Conservation (phyloP, 768 basidiomycete genomes). For the Lactifluus piperatus region DNA sequence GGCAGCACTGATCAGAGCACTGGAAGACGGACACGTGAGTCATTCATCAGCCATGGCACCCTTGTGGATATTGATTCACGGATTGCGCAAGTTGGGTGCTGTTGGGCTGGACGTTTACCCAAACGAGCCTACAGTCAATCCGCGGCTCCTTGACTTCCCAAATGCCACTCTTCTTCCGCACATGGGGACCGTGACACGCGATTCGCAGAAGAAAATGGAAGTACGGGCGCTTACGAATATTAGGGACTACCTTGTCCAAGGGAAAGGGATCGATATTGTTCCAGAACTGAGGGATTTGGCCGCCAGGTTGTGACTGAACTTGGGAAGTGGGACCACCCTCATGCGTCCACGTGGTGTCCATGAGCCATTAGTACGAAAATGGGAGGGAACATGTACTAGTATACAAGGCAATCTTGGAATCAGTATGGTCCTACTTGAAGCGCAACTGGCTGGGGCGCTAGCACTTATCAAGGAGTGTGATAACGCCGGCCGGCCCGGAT, state of each 20-base stretch:
- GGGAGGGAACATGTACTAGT: background rate
- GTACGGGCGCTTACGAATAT: slow-evolving; percentile 74
- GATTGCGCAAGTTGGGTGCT: slow-evolving; percentile 48
- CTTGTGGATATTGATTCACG: background rate
- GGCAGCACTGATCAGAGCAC: slow-evolving; percentile 72
- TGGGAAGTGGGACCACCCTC: background rate
- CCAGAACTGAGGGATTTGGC: slow-evolving; percentile 36
- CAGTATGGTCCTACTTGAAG: too few relatives aligned
- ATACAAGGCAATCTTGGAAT: too few relatives aligned
- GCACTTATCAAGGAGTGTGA: background rate
- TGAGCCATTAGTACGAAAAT: background rate
- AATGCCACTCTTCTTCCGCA: slow-evolving; percentile 84
- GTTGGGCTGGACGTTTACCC: slow-evolving; percentile 85
- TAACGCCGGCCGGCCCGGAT: slow-evolving; percentile 1
- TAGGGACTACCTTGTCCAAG: slow-evolving; percentile 55
- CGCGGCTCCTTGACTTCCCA: slow-evolving; percentile 69
- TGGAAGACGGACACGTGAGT: slow-evolving; percentile 83
- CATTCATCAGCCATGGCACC: background rate
- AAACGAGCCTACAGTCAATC: slow-evolving; percentile 74
- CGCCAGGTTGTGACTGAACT: slow-evolving; percentile 11
- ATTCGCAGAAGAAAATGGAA: slow-evolving; percentile 78
- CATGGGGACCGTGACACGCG: slow-evolving; percentile 83
- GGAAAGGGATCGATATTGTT: slow-evolving; percentile 59
- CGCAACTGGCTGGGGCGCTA: background rate
- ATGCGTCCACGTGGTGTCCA: background rate